A percentile compares a stretch with the other conserved stretches of the same genome.
These are phyloP conservation scores for Amylostereum chailletii DNA, from an alignment of 1,284 basidiomycete genomes.

Conservation along the genomic window DNA sequence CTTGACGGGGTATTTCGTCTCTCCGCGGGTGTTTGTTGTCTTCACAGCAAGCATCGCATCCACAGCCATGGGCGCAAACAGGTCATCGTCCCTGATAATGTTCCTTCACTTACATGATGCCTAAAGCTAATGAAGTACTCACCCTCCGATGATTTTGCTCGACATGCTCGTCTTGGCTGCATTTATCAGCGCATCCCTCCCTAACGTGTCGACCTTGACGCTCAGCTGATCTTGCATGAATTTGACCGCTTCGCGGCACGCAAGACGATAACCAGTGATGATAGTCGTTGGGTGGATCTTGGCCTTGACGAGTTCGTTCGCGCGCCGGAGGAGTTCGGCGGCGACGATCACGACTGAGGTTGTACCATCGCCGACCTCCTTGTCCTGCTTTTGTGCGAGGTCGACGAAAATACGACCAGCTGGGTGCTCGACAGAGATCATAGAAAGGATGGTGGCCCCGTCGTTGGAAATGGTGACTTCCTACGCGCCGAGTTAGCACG, in stretches of 20 bases:
- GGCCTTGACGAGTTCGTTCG: conserved; percentile 97
- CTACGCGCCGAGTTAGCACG: conserved; percentile 26
- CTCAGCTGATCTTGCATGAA: conserved; percentile 98
- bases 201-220: conserved; percentile 89
- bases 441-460: conserved; percentile 93
- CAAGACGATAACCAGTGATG: conserved; percentile 96
- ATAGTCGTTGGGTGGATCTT: conserved; percentile 99
- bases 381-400: conserved; percentile 98
- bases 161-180: conserved; percentile 99
- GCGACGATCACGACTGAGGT: conserved; percentile 98
- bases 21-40: conserved; percentile 90
- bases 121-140: conserved; percentile 25
- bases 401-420: conserved; percentile 96
- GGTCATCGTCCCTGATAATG: conserved; percentile 80
- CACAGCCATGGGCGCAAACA: conserved; percentile 97
- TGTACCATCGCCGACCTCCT: conserved; percentile 98
- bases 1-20: conserved; percentile 99
- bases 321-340: conserved; percentile 89
- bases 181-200: conserved; percentile 90
- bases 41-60: conserved; percentile 98
- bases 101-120: conserved; percentile 1
- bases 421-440: conserved; percentile 90
- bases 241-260: conserved; percentile 95
- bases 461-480: conserved; percentile 99
- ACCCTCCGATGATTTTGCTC: conserved; percentile 98